These are phyloP conservation scores for Penicillium sp. DNA, from an alignment of 2,329 filamentous ascomycete species.

Conservation along the genomic window DNA sequence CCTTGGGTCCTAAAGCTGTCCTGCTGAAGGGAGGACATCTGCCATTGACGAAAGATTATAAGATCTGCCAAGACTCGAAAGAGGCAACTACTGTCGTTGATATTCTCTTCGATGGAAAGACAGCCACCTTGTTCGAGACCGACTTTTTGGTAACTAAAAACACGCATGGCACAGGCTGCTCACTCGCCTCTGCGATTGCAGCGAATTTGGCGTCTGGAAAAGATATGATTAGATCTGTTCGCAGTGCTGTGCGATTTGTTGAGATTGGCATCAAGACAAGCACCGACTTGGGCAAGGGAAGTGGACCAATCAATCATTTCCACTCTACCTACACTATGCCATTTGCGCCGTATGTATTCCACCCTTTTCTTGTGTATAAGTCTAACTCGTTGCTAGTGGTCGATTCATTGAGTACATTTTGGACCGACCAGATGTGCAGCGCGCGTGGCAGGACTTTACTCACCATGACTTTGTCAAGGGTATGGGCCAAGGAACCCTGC, in stretches of 20 bases:
- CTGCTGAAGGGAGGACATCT: constrained; percentile 88
- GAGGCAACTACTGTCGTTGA: constrained; percentile 73
- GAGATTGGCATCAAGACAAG: constrained; percentile 63
- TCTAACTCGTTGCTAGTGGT: constrained; percentile 51
- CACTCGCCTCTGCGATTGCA: constrained; percentile 75
- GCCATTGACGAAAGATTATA: constrained; percentile 68
- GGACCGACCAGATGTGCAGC: constrained; percentile 70
- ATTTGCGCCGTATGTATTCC: constrained; percentile 56
- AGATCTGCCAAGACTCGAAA: constrained; percentile 57
- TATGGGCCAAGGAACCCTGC: constrained; percentile 74
- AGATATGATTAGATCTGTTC: constrained; percentile 53
- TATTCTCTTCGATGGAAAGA: constrained; percentile 66
- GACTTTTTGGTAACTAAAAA: constrained; percentile 72
- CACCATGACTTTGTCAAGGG: constrained; percentile 80
- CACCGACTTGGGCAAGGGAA: constrained; percentile 57
- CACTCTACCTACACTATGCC: constrained; percentile 62
- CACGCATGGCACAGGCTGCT: constrained; percentile 94
- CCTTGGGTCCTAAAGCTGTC: constrained; percentile 74
- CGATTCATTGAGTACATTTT: constrained; percentile 83
- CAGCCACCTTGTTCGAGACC: constrained; percentile 66
- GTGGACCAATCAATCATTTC: constrained; percentile 68
- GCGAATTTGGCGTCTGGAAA: constrained; percentile 59
- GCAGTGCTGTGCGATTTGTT: constrained; percentile 60
- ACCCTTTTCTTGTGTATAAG: neutral
- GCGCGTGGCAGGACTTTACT: constrained; percentile 73